Conservation (phyloP, 805 yeast genomes). For the Cyberlindnera suaveolens region DNA sequence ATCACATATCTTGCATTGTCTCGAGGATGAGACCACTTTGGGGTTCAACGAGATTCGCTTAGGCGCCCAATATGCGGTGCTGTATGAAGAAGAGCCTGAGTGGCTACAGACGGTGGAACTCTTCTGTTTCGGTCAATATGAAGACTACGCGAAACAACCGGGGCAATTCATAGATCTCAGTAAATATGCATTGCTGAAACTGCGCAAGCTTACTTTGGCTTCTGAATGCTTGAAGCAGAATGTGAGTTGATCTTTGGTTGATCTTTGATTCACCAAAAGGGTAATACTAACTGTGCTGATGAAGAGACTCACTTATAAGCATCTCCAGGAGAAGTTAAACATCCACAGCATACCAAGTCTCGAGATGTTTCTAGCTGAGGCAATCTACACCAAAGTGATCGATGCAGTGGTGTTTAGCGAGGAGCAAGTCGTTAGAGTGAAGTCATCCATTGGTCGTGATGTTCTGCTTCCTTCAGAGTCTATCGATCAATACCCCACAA, state of each 20-base stretch:
- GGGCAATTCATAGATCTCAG: conserved; percentile 11
- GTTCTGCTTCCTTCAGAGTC: conserved; percentile 14
- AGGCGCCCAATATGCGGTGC: background rate
- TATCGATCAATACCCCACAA: conserved; percentile 3
- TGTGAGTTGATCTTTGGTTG: conserved; percentile 2
- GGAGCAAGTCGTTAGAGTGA: conserved; percentile 14
- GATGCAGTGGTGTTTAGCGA: conserved; percentile 17
- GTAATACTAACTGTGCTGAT: too few relatives aligned
- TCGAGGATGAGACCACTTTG: conserved; percentile 16
- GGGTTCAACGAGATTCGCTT: conserved; percentile 22
- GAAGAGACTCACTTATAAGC: conserved; percentile 11
- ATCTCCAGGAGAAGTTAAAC: conserved; percentile 8
- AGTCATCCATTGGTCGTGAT: conserved; percentile 20
- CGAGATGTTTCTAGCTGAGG: conserved; percentile 8
- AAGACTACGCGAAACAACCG: conserved; percentile 10
- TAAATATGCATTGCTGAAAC: conserved; percentile 11
- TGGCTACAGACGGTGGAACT: conserved; percentile 18
- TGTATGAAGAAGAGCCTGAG: conserved; percentile 4
- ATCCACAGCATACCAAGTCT: background rate
- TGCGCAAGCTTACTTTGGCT: conserved; percentile 17
- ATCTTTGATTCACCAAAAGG: too few relatives aligned
- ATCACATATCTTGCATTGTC: background rate
- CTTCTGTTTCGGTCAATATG: conserved; percentile 21
- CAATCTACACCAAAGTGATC: conserved; percentile 12
- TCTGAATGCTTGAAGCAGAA: conserved; percentile 15